Evolutionary conservation across 225 moss, liverwort and hornwort species (phyloP).

Genomic region (Polytrichum commune): DNA sequence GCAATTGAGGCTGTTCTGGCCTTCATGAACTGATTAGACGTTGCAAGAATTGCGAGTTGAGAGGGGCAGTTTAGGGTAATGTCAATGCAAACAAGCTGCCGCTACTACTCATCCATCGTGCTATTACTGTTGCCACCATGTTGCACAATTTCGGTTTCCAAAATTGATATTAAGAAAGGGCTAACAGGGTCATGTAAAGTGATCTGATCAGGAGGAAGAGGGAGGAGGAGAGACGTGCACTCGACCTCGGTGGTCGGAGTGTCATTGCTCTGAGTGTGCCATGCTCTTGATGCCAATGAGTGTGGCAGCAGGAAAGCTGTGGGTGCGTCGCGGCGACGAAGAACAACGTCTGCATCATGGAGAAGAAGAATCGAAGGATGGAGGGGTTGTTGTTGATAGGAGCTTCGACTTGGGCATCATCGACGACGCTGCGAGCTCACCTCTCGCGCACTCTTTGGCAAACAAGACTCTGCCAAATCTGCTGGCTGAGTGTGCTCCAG

Average conservation of each 20-base stretch:
- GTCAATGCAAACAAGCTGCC: too few species aligned
- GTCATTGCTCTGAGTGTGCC: conserved; percentile 45
- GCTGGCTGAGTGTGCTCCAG: not conserved
- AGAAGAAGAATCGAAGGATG: not conserved
- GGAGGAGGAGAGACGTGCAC: not conserved
- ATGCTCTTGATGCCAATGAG: conserved; percentile 60
- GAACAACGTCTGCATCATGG: not conserved
- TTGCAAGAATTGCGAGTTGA: too few species aligned
- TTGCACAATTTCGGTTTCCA: too few species aligned
- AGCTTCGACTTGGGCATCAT: not conserved
- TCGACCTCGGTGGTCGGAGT: conserved; percentile 63
- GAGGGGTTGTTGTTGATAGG: not conserved
- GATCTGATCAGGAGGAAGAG: conserved; percentile 4
- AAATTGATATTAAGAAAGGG: not conserved
- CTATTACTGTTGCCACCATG: too few species aligned
- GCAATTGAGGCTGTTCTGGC: too few species aligned
- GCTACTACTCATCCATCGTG: too few species aligned
- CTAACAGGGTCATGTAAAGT: conserved; percentile 7
- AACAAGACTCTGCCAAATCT: not conserved
- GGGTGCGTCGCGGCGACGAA: conserved; percentile 28
- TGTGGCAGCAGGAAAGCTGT: conserved; percentile 36
- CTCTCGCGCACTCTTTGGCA: not conserved
- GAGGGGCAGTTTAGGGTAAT: not conserved
- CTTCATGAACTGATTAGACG: too few species aligned
- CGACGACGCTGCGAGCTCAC: not conserved